Evolutionary conservation across 164 flowering plant genomes (phyloP).

Genomic region (Akebia trifoliata): DNA sequence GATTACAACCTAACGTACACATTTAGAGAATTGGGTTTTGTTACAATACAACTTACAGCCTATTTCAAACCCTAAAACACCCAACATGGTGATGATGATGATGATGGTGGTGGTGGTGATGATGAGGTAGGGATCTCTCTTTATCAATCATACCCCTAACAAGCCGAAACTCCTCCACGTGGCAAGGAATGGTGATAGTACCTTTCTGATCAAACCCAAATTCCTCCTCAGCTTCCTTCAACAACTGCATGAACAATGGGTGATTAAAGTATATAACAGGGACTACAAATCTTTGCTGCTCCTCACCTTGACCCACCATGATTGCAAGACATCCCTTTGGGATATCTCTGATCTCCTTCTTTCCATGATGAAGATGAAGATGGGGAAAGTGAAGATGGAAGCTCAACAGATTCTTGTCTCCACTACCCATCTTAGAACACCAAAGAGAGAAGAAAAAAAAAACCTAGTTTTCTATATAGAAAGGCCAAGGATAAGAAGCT

Average conservation of each 20-base stretch:
- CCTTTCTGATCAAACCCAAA: slow-evolving; percentile 80
- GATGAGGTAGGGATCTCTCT: slow-evolving; percentile 44
- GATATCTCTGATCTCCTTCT: slow-evolving; percentile 30
- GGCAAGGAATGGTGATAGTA: slow-evolving; percentile 72
- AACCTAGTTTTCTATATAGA: not conserved
- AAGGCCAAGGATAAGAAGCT: no score
- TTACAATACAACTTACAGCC: no score
- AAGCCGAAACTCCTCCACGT: slow-evolving; percentile 55
- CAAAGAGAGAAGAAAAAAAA: not conserved
- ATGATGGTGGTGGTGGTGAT: slow-evolving; percentile 27
- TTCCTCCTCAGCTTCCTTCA: slow-evolving; percentile 78
- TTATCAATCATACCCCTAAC: slow-evolving; percentile 56
- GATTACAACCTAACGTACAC: not conserved
- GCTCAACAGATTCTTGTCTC: slow-evolving; percentile 27
- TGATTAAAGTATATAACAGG: slow-evolving; percentile 72
- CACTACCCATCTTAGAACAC: slow-evolving; percentile 5
- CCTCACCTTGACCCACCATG: slow-evolving; percentile 57
- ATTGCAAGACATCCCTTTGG: slow-evolving; percentile 74
- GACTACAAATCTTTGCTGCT: slow-evolving; percentile 59
- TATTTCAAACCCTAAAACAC: slow-evolving; percentile 38
- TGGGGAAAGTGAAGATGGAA: slow-evolving; percentile 38
- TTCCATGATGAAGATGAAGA: slow-evolving; percentile 32
- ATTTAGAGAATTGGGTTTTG: not conserved
- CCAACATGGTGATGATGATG: slow-evolving; percentile 34
- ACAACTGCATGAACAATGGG: slow-evolving; percentile 59